Evolutionary conservation across 306 rosid species (phyloP).

Genomic region (Malus domestica): ASM211411v1 NC_041802.1:15413001-15413500

Average conservation of each 20-base stretch:
- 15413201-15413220: slow-evolving; percentile 39
- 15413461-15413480: slow-evolving; percentile 37
- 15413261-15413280: slow-evolving; percentile 52
- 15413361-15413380: slow-evolving; percentile 50
- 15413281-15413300: slow-evolving; percentile 38
- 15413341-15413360: slow-evolving; percentile 54
- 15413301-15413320: slow-evolving; percentile 40
- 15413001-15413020: slow-evolving; percentile 67
- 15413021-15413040: slow-evolving; percentile 55
- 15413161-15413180: slow-evolving; percentile 51
- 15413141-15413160: slow-evolving; percentile 42
- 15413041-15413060: slow-evolving; percentile 47
- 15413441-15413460: slow-evolving; percentile 56
- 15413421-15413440: slow-evolving; percentile 36
- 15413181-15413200: slow-evolving; percentile 50
- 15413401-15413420: slow-evolving; percentile 52
- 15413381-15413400: slow-evolving; percentile 33
- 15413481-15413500: slow-evolving; percentile 44
- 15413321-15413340: slow-evolving; percentile 29
- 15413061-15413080: slow-evolving; percentile 48
- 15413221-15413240: slow-evolving; percentile 40
- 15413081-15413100: slow-evolving; percentile 41
- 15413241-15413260: slow-evolving; percentile 46
- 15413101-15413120: slow-evolving; percentile 37
- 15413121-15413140: slow-evolving; percentile 47